phyloP scores from a whole-genome alignment of 2,329 filamentous ascomycete species.

The Alternaria triticimaculans region DNA sequence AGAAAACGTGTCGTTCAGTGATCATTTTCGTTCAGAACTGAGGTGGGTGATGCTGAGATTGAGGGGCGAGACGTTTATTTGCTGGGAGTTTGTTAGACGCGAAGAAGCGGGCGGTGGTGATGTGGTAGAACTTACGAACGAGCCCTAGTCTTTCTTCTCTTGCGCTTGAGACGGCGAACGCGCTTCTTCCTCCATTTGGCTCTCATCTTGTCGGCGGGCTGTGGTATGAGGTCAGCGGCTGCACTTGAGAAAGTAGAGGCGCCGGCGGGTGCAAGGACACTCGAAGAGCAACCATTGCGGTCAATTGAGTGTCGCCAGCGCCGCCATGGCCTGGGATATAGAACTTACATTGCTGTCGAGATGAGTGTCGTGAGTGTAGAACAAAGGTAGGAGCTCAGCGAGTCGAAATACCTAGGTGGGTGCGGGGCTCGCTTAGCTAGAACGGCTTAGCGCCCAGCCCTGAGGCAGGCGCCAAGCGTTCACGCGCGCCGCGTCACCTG shows the following conservation, averaged over 20 bases:
- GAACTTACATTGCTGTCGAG: conserved; percentile 52
- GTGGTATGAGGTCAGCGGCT: conserved; percentile 38
- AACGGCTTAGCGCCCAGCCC: conserved; percentile 6
- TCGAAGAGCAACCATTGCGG: conserved; percentile 12
- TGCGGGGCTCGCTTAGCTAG: conserved; percentile 34
- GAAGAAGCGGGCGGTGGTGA: neutral
- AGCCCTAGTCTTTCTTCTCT: conserved; percentile 99
- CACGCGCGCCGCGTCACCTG: conserved; percentile 20
- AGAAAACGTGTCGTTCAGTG: conserved; percentile 35
- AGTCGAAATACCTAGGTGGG: conserved; percentile 23
- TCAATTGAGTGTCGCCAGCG: conserved; percentile 33
- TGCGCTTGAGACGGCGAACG: conserved; percentile 97
- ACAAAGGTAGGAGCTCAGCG: conserved; percentile 34
- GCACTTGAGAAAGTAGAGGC: conserved; percentile 19
- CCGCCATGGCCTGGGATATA: conserved; percentile 4
- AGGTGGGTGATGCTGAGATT: conserved; percentile 45
- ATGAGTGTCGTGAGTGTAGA: conserved; percentile 52
- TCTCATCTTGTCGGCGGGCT: conserved; percentile 69
- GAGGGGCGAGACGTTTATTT: conserved; percentile 59
- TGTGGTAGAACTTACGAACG: conserved; percentile 74
- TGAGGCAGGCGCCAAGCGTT: conserved; percentile 6
- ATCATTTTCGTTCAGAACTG: conserved; percentile 40
- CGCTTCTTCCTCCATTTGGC: conserved; percentile 99
- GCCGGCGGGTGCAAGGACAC: conserved; percentile 4
- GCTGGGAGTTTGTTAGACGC: conserved; percentile 40